Percentiles rank a stretch among this genome's conserved stretches.
phyloP scores from a whole-genome alignment of 805 yeast species.

The Saturnispora galanensis region DNA sequence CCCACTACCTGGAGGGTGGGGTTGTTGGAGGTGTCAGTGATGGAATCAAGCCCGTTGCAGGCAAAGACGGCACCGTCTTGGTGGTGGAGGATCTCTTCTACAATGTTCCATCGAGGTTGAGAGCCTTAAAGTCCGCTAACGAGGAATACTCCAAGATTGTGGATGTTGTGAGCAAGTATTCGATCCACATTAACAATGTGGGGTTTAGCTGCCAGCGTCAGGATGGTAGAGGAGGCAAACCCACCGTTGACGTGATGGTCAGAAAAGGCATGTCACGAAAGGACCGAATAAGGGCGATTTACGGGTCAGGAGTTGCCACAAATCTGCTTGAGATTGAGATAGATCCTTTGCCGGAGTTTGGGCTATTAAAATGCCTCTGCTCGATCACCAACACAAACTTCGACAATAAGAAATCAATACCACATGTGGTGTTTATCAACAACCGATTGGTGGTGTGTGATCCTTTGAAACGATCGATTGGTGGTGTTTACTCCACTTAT shows the following conservation, averaged over 20 bases:
- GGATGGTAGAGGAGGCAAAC: constrained; percentile 41
- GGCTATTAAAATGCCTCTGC: constrained; percentile 47
- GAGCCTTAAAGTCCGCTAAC: constrained; percentile 51
- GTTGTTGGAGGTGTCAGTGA: constrained; percentile 22
- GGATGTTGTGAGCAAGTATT: constrained; percentile 76
- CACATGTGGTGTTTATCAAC: constrained; percentile 78
- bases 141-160: constrained; percentile 73
- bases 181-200: constrained; percentile 59
- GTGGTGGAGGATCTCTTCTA: constrained; percentile 82
- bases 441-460: constrained; percentile 76
- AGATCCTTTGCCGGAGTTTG: constrained; percentile 30
- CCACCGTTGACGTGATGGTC: constrained; percentile 55
- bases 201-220: constrained; percentile 73
- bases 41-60: constrained; percentile 71
- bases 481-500: constrained; percentile 49
- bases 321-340: constrained; percentile 45
- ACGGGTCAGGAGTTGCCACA: constrained; percentile 58
- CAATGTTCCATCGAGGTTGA: constrained; percentile 71
- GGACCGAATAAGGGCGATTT: constrained; percentile 68
- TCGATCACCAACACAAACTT: constrained; percentile 64
- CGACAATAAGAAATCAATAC: constrained; percentile 50
- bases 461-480: constrained; percentile 61
- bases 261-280: constrained; percentile 38
- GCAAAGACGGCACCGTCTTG: constrained; percentile 78
- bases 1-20: constrained; percentile 59